Base-by-base conservation (phyloP, 2,329 filamentous ascomycete genomes). In the Amylocarpus encephaloides region DNA sequence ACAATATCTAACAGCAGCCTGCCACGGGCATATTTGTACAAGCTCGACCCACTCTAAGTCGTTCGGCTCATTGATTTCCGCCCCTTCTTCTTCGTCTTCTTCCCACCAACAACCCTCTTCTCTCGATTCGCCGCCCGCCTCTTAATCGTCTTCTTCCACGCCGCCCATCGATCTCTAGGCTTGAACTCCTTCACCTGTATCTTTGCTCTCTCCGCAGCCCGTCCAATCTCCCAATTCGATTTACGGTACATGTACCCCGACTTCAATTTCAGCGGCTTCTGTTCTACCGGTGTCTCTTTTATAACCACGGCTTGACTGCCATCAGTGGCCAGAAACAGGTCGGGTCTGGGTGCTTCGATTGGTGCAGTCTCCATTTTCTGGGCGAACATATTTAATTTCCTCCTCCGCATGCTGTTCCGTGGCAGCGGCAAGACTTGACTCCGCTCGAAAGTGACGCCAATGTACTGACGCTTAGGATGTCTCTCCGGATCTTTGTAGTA, bases 381-480 rank as follows among this genome's bases (percentile, higher is more conserved):
- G 16, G 75, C 79, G 5, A 83, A 73, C 78, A 94, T 85, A 61
- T 86, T 86, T 53, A 98, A 76, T 46, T 82, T 79, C 59, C 93
- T 79, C 62, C 83, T 80, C 49, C 88, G 81, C 55, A 86, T 80
- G 3, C 85, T 85, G 66, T 92, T 85, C 22, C 70, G 71, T 1
- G 88, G 84, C 64, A 86, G 82, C 0, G 93, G 93, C 1, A 98
- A 80, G 30, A 75, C 81, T 62, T 94, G 88, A 13, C 83, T 75
- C 65, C 89, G 88, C 67, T 91, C 79, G 68, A 95, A 91, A 32
- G 87, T 86, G 16, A 98, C 86, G 54, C 93, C 93, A 64, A 98
- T 98, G 75, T 91, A 98, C 68, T 95, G 88, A 53, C 91, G 81
- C 59, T 89, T 86, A 1, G 91, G 87, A 69, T 97, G 89, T 52